Base-by-base conservation (phyloP, 2,329 filamentous ascomycete species). In the Beauveria scarabaeidicola region DNA sequence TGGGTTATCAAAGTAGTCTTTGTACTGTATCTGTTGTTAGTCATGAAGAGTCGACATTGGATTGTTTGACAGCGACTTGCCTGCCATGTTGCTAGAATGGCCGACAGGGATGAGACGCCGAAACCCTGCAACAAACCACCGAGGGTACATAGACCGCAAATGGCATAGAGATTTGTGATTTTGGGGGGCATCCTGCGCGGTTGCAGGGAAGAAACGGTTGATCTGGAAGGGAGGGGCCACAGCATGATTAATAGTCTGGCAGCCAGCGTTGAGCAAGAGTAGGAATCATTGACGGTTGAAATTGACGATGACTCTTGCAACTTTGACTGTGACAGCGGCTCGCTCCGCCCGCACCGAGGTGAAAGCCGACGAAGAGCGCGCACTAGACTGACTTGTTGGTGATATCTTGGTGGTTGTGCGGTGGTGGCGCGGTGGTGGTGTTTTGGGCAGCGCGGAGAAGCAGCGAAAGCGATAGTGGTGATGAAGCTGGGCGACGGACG, bases 51-150 rank as follows among this genome's bases (percentile, higher is more conserved):
- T n/a, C 10, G 9, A 19, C 6, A n/a, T 8, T 15, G 17, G 9
- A 29, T 4, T 4, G 43, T 7, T 41, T 15, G 17, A 5, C 13
- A 50, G 23, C 40, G n/a, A 62, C 61, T 59, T 46, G 52, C 61
- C 60, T 63, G 73, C 5, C 72, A 62, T 32, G 77, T 77, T 38
- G 76, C 75, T 60, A 81, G 75, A 61, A 81, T 81, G 59, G 78
- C 80, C 5, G 76, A 78, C 73, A 81, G 81, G 56, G 78, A 80
- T 21, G 75, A 76, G 61, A 81, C 80, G 63, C 81, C 79, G 66
- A 82, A 82, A 61, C 77, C 78, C 66, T 79, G 79, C 51, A 71
- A 66, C 63, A 69, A 64, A 51, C 70, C 70, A 46, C 69, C 69
- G 23, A 72, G 69, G 53, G 69, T 72, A 64, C 63, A 61, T 32